These are phyloP conservation scores for Flaveria ramosissima DNA, from an alignment of 129 eudicot species.

Conservation along the genomic window DNA sequence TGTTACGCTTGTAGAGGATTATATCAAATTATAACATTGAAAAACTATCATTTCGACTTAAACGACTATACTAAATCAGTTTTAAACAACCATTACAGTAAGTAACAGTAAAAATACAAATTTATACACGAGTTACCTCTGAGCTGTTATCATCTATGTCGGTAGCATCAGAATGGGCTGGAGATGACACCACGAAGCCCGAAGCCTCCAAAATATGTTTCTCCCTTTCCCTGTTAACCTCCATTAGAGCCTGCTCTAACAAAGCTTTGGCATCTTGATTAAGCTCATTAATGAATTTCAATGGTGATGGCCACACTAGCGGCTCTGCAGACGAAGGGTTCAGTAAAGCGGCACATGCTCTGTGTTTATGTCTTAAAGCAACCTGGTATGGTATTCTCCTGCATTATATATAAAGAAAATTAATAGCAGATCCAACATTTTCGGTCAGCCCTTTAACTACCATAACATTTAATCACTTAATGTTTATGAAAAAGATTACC, in stretches of 20 bases:
- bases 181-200: slow-evolving; percentile 57
- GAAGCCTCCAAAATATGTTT: slow-evolving; percentile 66
- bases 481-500: slow-evolving; percentile 45
- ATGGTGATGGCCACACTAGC: slow-evolving; percentile 97
- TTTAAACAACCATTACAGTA: not conserved
- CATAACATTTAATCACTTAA: not conserved
- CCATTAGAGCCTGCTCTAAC: slow-evolving; percentile 86
- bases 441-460: not conserved
- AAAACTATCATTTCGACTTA: not conserved
- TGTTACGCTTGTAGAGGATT: not conserved
- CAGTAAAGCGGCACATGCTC: slow-evolving; percentile 89
- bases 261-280: slow-evolving; percentile 87
- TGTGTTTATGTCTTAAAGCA: slow-evolving; percentile 68
- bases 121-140: slow-evolving; percentile 50
- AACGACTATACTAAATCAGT: not conserved
- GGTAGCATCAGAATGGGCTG: slow-evolving; percentile 55
- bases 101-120: not conserved
- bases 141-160: slow-evolving; percentile 61
- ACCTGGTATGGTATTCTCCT: slow-evolving; percentile 90
- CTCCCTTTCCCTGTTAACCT: slow-evolving; percentile 87
- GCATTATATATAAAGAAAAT: not conserved
- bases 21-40: not conserved
- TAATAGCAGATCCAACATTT: not conserved
- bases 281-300: slow-evolving; percentile 92
- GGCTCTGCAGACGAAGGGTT: slow-evolving; percentile 95